Evolutionary conservation across 202 grass and related monocot species (phyloP).

Genomic region (Setaria italica): DNA sequence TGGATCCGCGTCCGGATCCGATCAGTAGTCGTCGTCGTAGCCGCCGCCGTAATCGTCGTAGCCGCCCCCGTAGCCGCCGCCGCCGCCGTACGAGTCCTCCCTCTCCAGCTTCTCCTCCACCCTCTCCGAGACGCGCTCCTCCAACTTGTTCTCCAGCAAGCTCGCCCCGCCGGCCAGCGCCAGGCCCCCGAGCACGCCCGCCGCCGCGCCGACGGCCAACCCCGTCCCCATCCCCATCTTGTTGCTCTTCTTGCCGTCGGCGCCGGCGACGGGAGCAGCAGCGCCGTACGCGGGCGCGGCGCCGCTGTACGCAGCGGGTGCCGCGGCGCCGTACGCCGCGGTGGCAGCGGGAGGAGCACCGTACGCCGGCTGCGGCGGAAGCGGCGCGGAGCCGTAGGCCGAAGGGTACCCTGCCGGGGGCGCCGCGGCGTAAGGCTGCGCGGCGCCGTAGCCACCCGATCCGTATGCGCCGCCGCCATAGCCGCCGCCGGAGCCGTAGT

Average conservation of each 20-base stretch:
- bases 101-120: constrained; percentile 63
- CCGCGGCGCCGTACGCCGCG: background rate
- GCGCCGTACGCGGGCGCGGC: background rate
- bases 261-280: background rate
- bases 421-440: constrained; percentile 32
- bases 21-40: constrained; percentile 37
- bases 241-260: constrained; percentile 12
- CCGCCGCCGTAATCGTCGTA: constrained; percentile 39
- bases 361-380: constrained; percentile 18
- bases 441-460: constrained; percentile 22
- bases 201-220: constrained; percentile 75
- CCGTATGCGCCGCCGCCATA: constrained; percentile 4
- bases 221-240: constrained; percentile 81
- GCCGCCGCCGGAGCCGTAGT: constrained; percentile 29
- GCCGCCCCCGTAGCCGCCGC: constrained; percentile 9
- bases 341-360: background rate
- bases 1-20: background rate
- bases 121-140: constrained; percentile 60
- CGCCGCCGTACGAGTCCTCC: constrained; percentile 20
- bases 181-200: constrained; percentile 73
- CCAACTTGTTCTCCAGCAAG: constrained; percentile 82
- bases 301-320: background rate
- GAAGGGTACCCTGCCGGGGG: constrained; percentile 31
- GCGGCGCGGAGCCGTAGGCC: constrained; percentile 21
- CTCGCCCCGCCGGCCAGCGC: constrained; percentile 72